phyloP scores from a whole-genome alignment of 2,329 filamentous ascomycete species.

The Ploettnerulaceae sp. region DNA sequence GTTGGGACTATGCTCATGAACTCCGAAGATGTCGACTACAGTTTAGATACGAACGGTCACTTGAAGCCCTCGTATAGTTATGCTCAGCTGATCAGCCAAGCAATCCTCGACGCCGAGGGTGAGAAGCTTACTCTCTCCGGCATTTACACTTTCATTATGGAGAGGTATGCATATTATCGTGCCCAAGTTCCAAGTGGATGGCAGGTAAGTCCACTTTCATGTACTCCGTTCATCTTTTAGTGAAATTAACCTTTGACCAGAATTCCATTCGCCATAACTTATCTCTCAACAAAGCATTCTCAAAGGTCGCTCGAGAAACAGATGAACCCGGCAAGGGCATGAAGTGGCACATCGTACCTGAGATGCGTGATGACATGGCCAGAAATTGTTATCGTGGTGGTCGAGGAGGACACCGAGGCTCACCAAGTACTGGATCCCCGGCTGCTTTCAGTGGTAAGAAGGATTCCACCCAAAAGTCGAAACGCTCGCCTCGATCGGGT shows the following conservation, averaged over 20 bases:
- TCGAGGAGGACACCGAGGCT: slow-evolving; percentile 60
- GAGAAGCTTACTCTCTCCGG: slow-evolving; percentile 86
- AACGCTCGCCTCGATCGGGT: slow-evolving; percentile 46
- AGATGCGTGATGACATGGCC: slow-evolving; percentile 81
- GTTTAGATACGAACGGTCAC: slow-evolving; percentile 77
- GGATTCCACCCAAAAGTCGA: slow-evolving; percentile 52
- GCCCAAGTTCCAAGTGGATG: slow-evolving; percentile 71
- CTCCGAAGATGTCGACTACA: slow-evolving; percentile 63
- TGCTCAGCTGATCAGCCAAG: slow-evolving; percentile 93
- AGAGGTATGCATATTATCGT: slow-evolving; percentile 89
- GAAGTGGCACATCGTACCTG: slow-evolving; percentile 94
- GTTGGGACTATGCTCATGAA: slow-evolving; percentile 43
- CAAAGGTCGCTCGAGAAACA: slow-evolving; percentile 85
- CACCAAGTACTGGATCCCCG: slow-evolving; percentile 57
- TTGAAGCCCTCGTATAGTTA: slow-evolving; percentile 97
- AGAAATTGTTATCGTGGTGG: slow-evolving; percentile 50
- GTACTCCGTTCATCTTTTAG: background rate
- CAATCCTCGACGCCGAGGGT: slow-evolving; percentile 80
- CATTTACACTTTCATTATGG: slow-evolving; percentile 91
- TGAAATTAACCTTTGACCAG: slow-evolving; percentile 40
- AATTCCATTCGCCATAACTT: slow-evolving; percentile 97
- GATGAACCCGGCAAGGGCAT: slow-evolving; percentile 98
- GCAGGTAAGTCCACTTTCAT: slow-evolving; percentile 61
- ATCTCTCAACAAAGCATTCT: slow-evolving; percentile 89
- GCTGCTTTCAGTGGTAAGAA: slow-evolving; percentile 32